These are phyloP conservation scores for Moricandia arvensis DNA, from an alignment of 345 rosid genomes.

Conservation along the genomic window DNA sequence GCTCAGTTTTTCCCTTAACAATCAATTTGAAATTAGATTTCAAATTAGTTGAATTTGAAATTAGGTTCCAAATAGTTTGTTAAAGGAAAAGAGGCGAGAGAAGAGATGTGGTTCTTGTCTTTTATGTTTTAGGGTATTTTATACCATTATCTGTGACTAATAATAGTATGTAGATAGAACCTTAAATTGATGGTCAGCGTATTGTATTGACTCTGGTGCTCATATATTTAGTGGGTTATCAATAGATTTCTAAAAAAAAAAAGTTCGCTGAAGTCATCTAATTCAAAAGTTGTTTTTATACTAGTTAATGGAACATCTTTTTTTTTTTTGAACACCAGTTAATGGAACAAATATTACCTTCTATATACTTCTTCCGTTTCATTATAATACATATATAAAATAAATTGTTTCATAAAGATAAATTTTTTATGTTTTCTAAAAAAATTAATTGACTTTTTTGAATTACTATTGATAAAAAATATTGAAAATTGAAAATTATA, in stretches of 20 bases:
- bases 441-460: no score
- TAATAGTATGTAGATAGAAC: conserved; percentile 8
- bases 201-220: not conserved
- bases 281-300: not conserved
- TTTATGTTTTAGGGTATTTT: conserved; percentile 4
- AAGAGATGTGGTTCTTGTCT: not conserved
- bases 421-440: no score
- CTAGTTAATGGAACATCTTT: no score
- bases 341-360: no score
- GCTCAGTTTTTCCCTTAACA: conserved; percentile 29
- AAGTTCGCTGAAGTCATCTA: not conserved
- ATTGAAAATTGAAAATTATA: no score
- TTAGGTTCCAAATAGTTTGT: conserved; percentile 25
- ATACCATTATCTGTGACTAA: conserved; percentile 16
- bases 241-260: not conserved
- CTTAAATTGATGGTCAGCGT: conserved; percentile 7
- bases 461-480: no score
- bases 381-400: no score
- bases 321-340: no score
- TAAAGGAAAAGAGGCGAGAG: conserved; percentile 32
- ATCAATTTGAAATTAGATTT: conserved; percentile 28
- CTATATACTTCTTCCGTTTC: no score
- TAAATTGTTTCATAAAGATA: no score
- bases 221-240: conserved; percentile 22
- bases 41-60: not conserved